Evolutionary conservation across 306 rosid species (phyloP).

Genomic region (Pterocarpus santalinus): DNA sequence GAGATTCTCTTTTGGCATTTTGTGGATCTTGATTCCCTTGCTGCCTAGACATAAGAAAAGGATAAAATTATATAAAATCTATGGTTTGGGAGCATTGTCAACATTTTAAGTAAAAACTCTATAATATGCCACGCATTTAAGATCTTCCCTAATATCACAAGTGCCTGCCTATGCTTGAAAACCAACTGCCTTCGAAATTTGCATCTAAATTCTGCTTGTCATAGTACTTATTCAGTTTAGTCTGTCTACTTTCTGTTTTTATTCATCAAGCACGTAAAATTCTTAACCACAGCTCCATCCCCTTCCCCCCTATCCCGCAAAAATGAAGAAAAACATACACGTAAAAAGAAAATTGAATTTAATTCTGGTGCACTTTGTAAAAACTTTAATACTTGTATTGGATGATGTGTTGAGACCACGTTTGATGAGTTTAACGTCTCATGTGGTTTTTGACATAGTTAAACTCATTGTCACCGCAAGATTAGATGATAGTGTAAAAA

Average conservation of each 20-base stretch:
- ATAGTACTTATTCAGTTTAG: background rate
- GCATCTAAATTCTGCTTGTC: slow-evolving; percentile 13
- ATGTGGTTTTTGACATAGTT: too few species aligned
- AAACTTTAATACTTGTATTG: too few species aligned
- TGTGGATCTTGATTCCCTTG: slow-evolving; percentile 15
- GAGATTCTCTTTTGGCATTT: slow-evolving; percentile 14
- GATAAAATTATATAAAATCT: background rate
- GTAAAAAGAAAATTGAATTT: too few species aligned
- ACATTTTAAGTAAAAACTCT: background rate
- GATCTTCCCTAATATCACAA: slow-evolving; percentile 17
- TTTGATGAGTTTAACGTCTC: too few species aligned
- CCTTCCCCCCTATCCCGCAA: background rate
- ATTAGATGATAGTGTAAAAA: too few species aligned
- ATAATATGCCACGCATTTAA: background rate
- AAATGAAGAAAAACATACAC: too few species aligned
- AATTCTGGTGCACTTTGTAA: too few species aligned
- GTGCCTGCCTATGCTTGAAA: slow-evolving; percentile 3
- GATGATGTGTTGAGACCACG: too few species aligned
- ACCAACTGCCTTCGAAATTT: background rate
- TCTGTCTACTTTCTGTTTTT: background rate
- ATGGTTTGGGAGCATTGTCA: slow-evolving; percentile 9
- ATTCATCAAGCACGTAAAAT: background rate
- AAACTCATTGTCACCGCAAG: too few species aligned
- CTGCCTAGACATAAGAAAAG: background rate
- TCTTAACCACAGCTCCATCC: background rate